Percentiles rank a stretch among this genome's conserved stretches.
Conservation (phyloP, 2,329 filamentous ascomycete species). For the Cordyceps javanica region DNA sequence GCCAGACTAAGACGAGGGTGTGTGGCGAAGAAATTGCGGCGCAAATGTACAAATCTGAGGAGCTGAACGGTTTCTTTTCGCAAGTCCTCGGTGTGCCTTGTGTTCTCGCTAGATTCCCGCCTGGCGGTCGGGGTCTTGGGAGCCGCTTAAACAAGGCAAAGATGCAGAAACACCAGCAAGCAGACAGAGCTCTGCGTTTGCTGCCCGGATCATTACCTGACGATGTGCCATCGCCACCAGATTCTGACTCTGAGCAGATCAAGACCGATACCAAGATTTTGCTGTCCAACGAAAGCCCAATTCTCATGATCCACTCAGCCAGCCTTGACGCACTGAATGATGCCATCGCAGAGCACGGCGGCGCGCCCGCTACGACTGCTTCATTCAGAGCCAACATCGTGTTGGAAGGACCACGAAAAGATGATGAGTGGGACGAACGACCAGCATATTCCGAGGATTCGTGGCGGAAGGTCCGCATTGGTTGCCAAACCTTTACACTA, state of each 20-base stretch:
- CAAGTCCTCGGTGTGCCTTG: conserved; percentile 70
- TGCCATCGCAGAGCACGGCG: conserved; percentile 56
- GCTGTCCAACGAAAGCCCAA: conserved; percentile 89
- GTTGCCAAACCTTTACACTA: conserved; percentile 58
- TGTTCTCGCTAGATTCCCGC: conserved; percentile 75
- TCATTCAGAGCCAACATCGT: conserved; percentile 89
- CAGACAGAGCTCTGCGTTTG: conserved; percentile 15
- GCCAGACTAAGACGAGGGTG: conserved; percentile 56
- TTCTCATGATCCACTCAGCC: conserved; percentile 73
- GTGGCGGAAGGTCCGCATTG: conserved; percentile 66
- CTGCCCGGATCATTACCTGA: conserved; percentile 49
- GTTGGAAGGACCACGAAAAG: conserved; percentile 39
- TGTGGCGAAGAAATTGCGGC: conserved; percentile 75
- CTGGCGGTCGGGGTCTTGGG: conserved; percentile 51
- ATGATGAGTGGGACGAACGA: conserved; percentile 29
- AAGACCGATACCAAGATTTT: conserved; percentile 52
- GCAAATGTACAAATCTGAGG: conserved; percentile 59
- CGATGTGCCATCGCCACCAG: conserved; percentile 46
- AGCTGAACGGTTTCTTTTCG: conserved; percentile 73
- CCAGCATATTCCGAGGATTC: conserved; percentile 71
- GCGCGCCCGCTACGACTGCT: conserved; percentile 60
- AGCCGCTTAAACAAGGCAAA: conserved; percentile 67
- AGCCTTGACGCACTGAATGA: conserved; percentile 75
- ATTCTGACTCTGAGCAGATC: conserved; percentile 46
- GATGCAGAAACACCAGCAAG: conserved; percentile 51